Base-by-base conservation (phyloP, 2,329 filamentous ascomycete species). In the Aspergillus texensis region DNA sequence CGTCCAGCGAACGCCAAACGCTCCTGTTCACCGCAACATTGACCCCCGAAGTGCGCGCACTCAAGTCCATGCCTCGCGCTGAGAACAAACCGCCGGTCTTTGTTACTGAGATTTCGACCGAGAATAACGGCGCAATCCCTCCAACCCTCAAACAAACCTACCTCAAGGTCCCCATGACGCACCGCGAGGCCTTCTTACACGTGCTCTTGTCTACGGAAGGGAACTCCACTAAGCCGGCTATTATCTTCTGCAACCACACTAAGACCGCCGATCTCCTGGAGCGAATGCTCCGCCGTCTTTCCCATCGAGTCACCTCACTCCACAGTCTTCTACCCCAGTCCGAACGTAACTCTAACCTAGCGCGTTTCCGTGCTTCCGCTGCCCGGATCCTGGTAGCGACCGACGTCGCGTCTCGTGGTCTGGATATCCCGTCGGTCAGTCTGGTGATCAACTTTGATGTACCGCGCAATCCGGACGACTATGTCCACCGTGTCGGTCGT, bases 381-480 rank as follows among this genome's bases (percentile, higher is more conserved):
- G 93, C 95, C 8, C 87, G 94, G 16, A 91, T 99, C 62, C 86
- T 99, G 1, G 91, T 99, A 12, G 94, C 95, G 1, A 99, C 95
- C 0, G 95, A 99, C 75, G 94, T 99, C 16, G 95, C 95, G 0
- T 92, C 93, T 24, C 88, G 95, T 77, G 95, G 95, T 84, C 86
- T 99, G 4, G 95, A 99, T 80, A 97, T 99, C 65, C 94, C 94
- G 1, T 91, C 93, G 69, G 94, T 98, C 8, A 90, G 87, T 60
- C 80, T 98, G 19, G 95, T 99, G 2, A 82, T 99, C 74, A 98
- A 99, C 79, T 99, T 94, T 79, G 95, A 99, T 75, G 88, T 99
- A 0, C 95, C 95, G 0, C 89, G 94, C n/a, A 93, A 97, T 74
- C 93, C 94, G 3, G 94, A 97, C 76, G 94, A 97, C 79, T 99